A percentile compares a stretch with the other conserved stretches of the same genome.
These are phyloP conservation scores for Annulohypoxylon bovei DNA, from an alignment of 495 filamentous ascomycete genomes.

Conservation along the genomic window DNA sequence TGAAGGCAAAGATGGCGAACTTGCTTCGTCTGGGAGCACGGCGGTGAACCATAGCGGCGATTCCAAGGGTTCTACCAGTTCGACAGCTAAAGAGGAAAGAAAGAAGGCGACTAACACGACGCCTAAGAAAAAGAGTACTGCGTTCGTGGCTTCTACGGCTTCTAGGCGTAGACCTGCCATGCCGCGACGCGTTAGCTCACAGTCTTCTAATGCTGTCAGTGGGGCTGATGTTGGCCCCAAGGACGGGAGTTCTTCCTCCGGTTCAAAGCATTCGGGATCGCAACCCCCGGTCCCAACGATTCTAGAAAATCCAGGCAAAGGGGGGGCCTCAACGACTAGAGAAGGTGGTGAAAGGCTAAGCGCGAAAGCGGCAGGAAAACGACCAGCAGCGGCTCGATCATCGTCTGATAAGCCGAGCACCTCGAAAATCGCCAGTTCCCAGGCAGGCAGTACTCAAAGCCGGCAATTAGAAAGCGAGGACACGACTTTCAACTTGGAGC, in stretches of 20 bases:
- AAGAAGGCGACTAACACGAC: slow-evolving; percentile 34
- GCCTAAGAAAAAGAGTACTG: slow-evolving; percentile 46
- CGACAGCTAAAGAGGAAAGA: slow-evolving; percentile 41
- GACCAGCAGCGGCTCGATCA: slow-evolving; percentile 36
- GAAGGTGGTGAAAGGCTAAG: slow-evolving; percentile 34
- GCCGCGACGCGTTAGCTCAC: slow-evolving; percentile 54
- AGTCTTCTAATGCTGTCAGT: slow-evolving; percentile 47
- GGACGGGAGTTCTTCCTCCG: slow-evolving; percentile 31
- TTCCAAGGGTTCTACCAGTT: slow-evolving; percentile 35
- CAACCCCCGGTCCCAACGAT: slow-evolving; percentile 31
- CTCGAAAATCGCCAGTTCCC: slow-evolving; percentile 24
- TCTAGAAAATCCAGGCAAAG: slow-evolving; percentile 27
- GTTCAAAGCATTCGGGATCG: slow-evolving; percentile 35
- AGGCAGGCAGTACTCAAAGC: slow-evolving; percentile 1
- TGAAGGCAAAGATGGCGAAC: slow-evolving; percentile 34
- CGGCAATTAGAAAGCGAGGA: not conserved
- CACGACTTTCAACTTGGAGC: not conserved
- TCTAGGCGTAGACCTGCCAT: slow-evolving; percentile 52
- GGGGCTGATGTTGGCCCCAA: slow-evolving; percentile 40
- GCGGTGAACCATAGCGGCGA: slow-evolving; percentile 40
- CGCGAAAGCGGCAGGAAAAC: slow-evolving; percentile 54
- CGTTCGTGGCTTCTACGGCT: slow-evolving; percentile 49
- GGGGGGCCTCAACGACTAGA: slow-evolving; percentile 1
- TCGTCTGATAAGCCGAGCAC: slow-evolving; percentile 26
- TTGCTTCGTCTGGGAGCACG: slow-evolving; percentile 38